Conservation (phyloP, 1,284 basidiomycete species). For the Boletus mariae region DNA sequence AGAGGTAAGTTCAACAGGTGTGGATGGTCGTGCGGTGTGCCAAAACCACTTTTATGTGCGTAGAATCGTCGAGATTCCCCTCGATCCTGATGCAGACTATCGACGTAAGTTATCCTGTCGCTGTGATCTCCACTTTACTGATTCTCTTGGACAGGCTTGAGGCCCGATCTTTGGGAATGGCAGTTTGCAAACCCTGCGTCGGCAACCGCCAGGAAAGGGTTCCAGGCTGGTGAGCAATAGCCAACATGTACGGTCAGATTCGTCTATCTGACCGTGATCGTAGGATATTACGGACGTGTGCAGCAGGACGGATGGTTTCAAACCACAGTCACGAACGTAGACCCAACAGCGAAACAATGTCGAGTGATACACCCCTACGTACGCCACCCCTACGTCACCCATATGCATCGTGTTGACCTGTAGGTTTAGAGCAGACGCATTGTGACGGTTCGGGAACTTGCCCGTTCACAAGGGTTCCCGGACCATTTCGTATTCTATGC, state of each 20-base stretch:
- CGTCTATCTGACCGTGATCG: neutral
- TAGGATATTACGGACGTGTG: constrained; percentile 61
- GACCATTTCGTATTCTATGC: constrained; percentile 63
- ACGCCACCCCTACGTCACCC: constrained; percentile 18
- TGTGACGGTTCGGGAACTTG: constrained; percentile 68
- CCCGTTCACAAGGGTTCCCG: constrained; percentile 73
- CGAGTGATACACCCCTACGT: constrained; percentile 64
- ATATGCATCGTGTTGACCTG: constrained; percentile 1
- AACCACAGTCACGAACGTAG: constrained; percentile 70
- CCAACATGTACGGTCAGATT: neutral
- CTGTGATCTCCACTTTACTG: neutral
- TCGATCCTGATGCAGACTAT: constrained; percentile 54
- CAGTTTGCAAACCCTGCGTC: constrained; percentile 56
- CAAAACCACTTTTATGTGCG: neutral
- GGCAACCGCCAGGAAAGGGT: constrained; percentile 47
- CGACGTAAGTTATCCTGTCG: constrained; percentile 38
- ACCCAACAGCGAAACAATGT: constrained; percentile 70
- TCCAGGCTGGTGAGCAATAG: constrained; percentile 40
- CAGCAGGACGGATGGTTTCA: constrained; percentile 53
- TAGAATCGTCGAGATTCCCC: constrained; percentile 53
- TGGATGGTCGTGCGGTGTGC: neutral
- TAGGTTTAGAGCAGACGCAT: constrained; percentile 54
- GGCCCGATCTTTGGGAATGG: constrained; percentile 34
- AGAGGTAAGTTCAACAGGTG: constrained; percentile 29
- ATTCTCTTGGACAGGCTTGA: constrained; percentile 13